Evolutionary conservation across 2,329 filamentous ascomycete species (phyloP).

Genomic region (Aureobasidium lini): DNA sequence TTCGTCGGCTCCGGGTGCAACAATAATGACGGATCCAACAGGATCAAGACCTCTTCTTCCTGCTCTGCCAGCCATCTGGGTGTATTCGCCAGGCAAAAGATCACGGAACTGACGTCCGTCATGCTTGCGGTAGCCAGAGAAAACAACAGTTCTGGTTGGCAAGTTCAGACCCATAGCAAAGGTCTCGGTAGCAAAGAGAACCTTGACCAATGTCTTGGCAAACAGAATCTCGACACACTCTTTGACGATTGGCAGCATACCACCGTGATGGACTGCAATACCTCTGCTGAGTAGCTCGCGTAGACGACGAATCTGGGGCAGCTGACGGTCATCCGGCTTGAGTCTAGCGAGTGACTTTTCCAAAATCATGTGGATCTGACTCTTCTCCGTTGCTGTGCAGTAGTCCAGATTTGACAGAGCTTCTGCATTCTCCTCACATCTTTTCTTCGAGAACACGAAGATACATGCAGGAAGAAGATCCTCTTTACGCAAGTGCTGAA

Average conservation of each 20-base stretch:
- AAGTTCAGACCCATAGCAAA: conserved; percentile 98
- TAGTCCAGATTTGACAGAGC: conserved; percentile 93
- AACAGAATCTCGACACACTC: conserved; percentile 97
- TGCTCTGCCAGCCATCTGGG: conserved; percentile 94
- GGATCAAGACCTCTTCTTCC: conserved; percentile 87
- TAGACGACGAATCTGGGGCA: conserved; percentile 88
- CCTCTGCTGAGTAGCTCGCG: conserved; percentile 79
- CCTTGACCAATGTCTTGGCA: conserved; percentile 88
- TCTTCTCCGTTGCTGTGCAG: conserved; percentile 88
- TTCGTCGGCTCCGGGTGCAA: conserved; percentile 72
- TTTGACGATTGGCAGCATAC: conserved; percentile 90
- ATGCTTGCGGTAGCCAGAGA: conserved; percentile 94
- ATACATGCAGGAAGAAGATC: conserved; percentile 87
- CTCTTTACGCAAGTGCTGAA: conserved; percentile 82
- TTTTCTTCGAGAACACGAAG: conserved; percentile 97
- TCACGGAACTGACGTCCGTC: conserved; percentile 90
- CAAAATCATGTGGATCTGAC: conserved; percentile 93
- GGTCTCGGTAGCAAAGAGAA: conserved; percentile 94
- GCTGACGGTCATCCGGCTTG: conserved; percentile 76
- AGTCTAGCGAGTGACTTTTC: conserved; percentile 88
- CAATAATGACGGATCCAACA: conserved; percentile 90
- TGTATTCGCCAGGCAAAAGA: conserved; percentile 89
- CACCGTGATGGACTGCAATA: conserved; percentile 93
- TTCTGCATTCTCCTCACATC: conserved; percentile 95
- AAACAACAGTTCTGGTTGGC: conserved; percentile 91